phyloP scores from a whole-genome alignment of 2,329 filamentous ascomycete species.

The Drechslera avenae region DNA sequence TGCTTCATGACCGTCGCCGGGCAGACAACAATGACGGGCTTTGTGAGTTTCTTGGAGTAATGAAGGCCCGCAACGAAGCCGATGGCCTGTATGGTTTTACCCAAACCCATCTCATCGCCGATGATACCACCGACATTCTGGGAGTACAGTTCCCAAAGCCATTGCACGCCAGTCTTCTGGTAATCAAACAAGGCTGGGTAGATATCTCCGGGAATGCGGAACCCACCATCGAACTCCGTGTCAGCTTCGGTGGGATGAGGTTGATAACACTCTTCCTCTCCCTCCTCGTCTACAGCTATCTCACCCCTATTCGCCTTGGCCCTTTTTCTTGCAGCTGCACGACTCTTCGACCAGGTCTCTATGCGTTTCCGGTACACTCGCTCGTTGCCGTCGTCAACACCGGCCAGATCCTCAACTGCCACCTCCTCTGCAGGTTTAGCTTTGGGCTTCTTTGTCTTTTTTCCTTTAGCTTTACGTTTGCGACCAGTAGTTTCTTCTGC shows the following conservation, averaged over 20 bases:
- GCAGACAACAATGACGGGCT: conserved; percentile 88
- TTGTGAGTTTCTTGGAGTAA: conserved; percentile 82
- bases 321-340: conserved; percentile 64
- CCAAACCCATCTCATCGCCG: conserved; percentile 98
- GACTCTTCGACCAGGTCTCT: conserved; percentile 71
- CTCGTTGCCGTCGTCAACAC: conserved; percentile 89
- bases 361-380: conserved; percentile 76
- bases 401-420: conserved; percentile 60
- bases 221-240: conserved; percentile 72
- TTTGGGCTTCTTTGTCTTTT: conserved; percentile 33
- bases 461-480: conserved; percentile 47
- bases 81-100: conserved; percentile 84
- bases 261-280: conserved; percentile 75
- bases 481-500: conserved; percentile 46
- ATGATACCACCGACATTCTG: conserved; percentile 93
- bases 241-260: conserved; percentile 84
- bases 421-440: conserved; percentile 26
- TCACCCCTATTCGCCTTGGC: conserved; percentile 45
- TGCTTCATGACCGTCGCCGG: conserved; percentile 94
- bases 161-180: conserved; percentile 95
- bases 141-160: conserved; percentile 89
- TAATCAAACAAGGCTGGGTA: conserved; percentile 93
- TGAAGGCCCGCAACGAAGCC: conserved; percentile 89
- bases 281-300: conserved; percentile 37
- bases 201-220: conserved; percentile 88